Evolutionary conservation across 179 eudicot genomes (phyloP), one percentile per base, ranked within the genome.

Genomic region (Dionaea muscipula): DNA sequence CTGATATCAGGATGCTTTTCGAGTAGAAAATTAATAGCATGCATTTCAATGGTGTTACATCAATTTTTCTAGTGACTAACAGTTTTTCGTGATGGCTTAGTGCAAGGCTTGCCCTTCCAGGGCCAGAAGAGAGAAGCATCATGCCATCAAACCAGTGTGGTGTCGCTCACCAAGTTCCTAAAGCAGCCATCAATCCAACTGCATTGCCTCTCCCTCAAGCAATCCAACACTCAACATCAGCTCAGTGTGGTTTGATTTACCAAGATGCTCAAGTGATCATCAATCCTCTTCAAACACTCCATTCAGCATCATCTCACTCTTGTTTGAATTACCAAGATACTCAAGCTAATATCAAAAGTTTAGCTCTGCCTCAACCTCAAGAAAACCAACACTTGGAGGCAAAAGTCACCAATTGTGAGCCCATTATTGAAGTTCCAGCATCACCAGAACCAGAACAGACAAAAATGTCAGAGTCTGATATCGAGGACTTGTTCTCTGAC

Each of bases 341-440:
- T 15, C 64, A 23, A 58, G 50, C 56, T 26, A 37, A 40, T 49
- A 54, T 41, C 53, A 59, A n/a, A n/a, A n/a, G 69, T 55, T 63
- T 55, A 40, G 51, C 69, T 47, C 65, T 48, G 16, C 58, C 78
- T 35, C 54, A 17, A 16, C 60, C 70, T 21, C 54, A 55, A 62
- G 19, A 60, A 38, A 38, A 37, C 16, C 55, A 50, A 51, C 35
- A 39, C 51, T 31, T 21, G 56, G 47, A 26, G 35, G 35, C 5
- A 31, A 31, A 4, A 6, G 45, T 26, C 46, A 59, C 52, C 37
- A 53, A 35, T 39, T 72, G 72, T 37, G 93, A 82, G 48, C 94
- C 95, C 35, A 82, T 79, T 58, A 55, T 87, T 71, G 99, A 93
- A 71, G 78, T 67, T 33, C 96, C 96, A 49, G 71, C 93, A 65